Evolutionary conservation across 305 asterid genomes (phyloP), one percentile per base, ranked within the genome.

Genomic region (Rubia balearica): DNA sequence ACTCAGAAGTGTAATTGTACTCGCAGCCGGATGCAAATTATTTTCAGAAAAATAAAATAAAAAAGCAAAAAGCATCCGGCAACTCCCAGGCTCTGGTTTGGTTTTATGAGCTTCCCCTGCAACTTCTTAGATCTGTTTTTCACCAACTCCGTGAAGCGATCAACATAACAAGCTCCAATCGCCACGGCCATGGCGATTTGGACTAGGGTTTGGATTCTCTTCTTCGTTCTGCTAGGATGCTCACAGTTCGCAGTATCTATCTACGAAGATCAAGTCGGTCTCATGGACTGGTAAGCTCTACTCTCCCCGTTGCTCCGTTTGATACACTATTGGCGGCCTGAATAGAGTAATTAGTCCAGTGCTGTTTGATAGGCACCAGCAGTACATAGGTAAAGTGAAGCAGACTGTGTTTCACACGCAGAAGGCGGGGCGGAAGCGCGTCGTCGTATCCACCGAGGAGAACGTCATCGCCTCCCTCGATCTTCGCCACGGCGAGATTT

Each of bases 401-500:
- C 90, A 91, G 76, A 96, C 98, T 38, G 92, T 89, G 75, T 94
- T 91, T 83, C 97, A 94, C 78, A 91, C 99, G 3, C 97, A 85
- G 77, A 94, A 91, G 87, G 90, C 96, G 48, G 96, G 88, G 67
- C 77, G 98, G 80, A 94, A 94, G 81, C 97, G 97, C 69, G 96
- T 94, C 10, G 78, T 94, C 8, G 97, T 94, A 43, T 89, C 98
- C 63, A 93, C 98, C 7, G 95, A 94, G 81, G 96, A 94, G 81
- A 91, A 94, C 74, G 99, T 87, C 38, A 83, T 94, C 40, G 92
- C 99, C 4, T 89, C 99, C 5, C 98, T 94, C 75, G 99, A 94
- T 88, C 97, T 94, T 83, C 98, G 99, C 40, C 96, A 85, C 24
- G 99, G 98, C 64, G 89, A 94, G 80, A 89, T 94, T 80, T 89